phyloP scores from a whole-genome alignment of 768 basidiomycete genomes.

The Lyophyllum atratum region DNA sequence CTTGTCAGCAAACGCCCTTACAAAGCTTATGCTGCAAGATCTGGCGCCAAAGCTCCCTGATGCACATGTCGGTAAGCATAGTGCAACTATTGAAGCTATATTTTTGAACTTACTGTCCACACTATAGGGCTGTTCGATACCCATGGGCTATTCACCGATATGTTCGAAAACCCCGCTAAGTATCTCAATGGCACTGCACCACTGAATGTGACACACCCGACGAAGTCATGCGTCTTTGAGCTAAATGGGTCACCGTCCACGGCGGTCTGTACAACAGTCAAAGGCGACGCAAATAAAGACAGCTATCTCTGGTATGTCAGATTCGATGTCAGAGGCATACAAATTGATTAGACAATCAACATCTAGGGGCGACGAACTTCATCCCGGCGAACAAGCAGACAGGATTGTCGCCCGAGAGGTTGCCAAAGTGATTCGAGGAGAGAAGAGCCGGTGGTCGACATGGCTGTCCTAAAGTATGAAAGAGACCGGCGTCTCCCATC shows the following conservation, averaged over 20 bases:
- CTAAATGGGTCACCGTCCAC: conserved; percentile 28
- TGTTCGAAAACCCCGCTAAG: conserved; percentile 46
- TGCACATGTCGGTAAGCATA: conserved; percentile 54
- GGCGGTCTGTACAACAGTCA: conserved; percentile 35
- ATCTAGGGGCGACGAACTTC: conserved; percentile 43
- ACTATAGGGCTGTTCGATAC: conserved; percentile 59
- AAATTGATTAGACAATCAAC: neutral
- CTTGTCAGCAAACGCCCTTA: conserved; percentile 51
- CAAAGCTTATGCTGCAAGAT: conserved; percentile 49
- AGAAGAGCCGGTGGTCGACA: conserved; percentile 39
- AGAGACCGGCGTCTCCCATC: too few relatives aligned
- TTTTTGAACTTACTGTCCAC: too few relatives aligned
- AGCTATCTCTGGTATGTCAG: conserved; percentile 50
- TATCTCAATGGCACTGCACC: conserved; percentile 70
- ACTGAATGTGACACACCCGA: conserved; percentile 55
- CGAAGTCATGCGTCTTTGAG: conserved; percentile 49
- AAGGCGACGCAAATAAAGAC: conserved; percentile 34
- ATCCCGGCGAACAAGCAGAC: conserved; percentile 30
- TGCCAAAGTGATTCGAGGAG: conserved; percentile 36
- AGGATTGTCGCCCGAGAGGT: conserved; percentile 47
- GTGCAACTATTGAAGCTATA: too few relatives aligned
- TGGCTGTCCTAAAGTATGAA: conserved; percentile 42
- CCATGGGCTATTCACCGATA: conserved; percentile 61
- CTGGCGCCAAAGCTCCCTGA: conserved; percentile 48
- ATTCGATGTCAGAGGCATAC: neutral